These are phyloP conservation scores for Pythium dissimile DNA, from an alignment of 352 stramenopile species.

Conservation along the genomic window DNA sequence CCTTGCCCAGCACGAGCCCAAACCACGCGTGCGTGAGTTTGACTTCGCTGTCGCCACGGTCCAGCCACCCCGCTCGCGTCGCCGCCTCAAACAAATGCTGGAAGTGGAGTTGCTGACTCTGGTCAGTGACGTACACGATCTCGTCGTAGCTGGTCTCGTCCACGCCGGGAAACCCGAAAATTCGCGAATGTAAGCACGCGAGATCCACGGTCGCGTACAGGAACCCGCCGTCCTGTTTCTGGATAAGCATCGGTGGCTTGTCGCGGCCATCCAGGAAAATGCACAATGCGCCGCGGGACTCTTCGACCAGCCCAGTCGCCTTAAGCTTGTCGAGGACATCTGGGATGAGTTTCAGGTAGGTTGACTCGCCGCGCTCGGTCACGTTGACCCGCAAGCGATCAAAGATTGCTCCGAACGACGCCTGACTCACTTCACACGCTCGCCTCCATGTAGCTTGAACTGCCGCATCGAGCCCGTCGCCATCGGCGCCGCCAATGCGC, in stretches of 20 bases:
- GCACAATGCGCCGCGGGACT: conserved; percentile 62
- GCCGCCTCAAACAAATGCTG: conserved; percentile 70
- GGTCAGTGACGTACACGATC: conserved; percentile 79
- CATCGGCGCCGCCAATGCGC: conserved; percentile 28
- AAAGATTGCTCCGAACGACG: conserved; percentile 65
- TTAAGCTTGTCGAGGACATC: conserved; percentile 42
- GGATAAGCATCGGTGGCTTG: conserved; percentile 79
- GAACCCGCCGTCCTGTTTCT: conserved; percentile 76
- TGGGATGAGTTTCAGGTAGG: conserved; percentile 61
- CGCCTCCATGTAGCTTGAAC: conserved; percentile 52
- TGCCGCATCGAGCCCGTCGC: conserved; percentile 26
- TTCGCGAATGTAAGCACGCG: conserved; percentile 64
- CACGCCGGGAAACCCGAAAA: conserved; percentile 64
- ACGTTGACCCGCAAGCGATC: conserved; percentile 63
- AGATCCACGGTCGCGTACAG: conserved; percentile 80
- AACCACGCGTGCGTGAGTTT: conserved; percentile 71
- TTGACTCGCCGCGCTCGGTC: conserved; percentile 69
- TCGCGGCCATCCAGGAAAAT: conserved; percentile 69
- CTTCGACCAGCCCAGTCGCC: conserved; percentile 38
- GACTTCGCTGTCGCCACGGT: conserved; percentile 28
- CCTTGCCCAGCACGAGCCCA: conserved; percentile 71
- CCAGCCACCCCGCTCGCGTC: conserved; percentile 42
- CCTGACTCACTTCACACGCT: conserved; percentile 68
- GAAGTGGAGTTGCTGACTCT: conserved; percentile 80
- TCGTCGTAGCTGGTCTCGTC: conserved; percentile 71